Conservation (phyloP, 768 basidiomycete genomes). For the Tremella mesenterica region DNA sequence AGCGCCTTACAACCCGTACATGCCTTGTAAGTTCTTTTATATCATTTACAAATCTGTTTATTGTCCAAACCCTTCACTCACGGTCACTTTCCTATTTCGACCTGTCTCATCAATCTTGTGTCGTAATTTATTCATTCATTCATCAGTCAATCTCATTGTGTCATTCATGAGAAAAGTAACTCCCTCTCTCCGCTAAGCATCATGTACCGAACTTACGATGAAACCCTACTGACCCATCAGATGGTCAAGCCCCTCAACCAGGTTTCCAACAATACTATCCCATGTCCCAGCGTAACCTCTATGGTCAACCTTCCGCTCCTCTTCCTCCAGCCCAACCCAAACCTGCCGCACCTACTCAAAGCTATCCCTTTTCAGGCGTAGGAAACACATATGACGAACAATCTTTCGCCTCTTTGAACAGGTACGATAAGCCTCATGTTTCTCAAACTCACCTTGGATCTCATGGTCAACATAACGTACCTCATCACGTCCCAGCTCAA, state of each 20-base stretch:
- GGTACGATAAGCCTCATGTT: slow-evolving; percentile 34
- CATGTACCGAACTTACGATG: too few species aligned
- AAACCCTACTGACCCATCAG: too few species aligned
- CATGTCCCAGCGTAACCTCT: slow-evolving; percentile 35
- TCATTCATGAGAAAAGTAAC: neutral
- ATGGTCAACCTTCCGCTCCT: slow-evolving; percentile 26
- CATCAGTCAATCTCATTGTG: too few species aligned
- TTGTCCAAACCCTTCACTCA: neutral
- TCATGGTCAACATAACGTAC: neutral
- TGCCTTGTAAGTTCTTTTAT: slow-evolving; percentile 37
- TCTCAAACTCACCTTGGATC: too few species aligned
- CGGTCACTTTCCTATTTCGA: neutral
- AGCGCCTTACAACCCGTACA: slow-evolving; percentile 45
- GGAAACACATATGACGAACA: slow-evolving; percentile 31
- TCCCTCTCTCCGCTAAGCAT: neutral
- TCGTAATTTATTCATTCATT: too few species aligned
- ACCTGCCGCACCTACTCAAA: slow-evolving; percentile 22
- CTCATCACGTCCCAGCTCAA: too few species aligned
- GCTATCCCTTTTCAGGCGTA: slow-evolving; percentile 29
- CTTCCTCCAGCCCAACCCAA: slow-evolving; percentile 13
- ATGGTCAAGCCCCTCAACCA: slow-evolving; percentile 37
- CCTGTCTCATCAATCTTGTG: too few species aligned
- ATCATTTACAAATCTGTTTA: neutral
- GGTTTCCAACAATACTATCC: slow-evolving; percentile 44
- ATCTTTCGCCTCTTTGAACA: slow-evolving; percentile 18